Evolutionary conservation across 257 asterid genomes (phyloP).

Genomic region (Nicotiana noctiflora): DNA sequence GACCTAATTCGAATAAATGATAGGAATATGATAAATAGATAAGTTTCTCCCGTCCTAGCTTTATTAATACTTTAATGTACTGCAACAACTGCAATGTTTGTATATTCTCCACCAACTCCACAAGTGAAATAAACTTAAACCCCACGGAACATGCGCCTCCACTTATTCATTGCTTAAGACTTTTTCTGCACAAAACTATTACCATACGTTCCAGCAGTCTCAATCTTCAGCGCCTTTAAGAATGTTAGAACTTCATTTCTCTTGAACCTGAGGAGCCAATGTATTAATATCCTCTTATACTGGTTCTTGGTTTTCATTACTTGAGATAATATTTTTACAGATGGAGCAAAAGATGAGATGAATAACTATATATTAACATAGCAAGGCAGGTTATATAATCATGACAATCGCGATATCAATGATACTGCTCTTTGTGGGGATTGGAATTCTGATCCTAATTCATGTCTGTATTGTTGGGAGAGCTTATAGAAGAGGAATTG

Average conservation of each 20-base stretch:
- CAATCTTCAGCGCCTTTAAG: not conserved
- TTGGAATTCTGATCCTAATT: constrained; percentile 44
- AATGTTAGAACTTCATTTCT: not conserved
- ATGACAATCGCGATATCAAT: constrained; percentile 54
- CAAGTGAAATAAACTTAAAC: constrained; percentile 1
- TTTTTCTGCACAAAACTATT: not conserved
- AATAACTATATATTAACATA: constrained; percentile 13
- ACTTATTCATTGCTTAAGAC: not conserved
- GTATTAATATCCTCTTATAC: not conserved
- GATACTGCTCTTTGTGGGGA: constrained; percentile 42
- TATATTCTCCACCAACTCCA: constrained; percentile 7
- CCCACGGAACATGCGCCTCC: not conserved
- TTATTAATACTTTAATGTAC: constrained; percentile 5
- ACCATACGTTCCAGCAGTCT: not conserved
- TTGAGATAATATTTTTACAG: not conserved
- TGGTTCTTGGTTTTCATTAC: not conserved
- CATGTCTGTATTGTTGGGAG: constrained; percentile 66
- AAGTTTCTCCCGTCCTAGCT: not conserved
- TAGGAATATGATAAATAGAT: constrained; percentile 5
- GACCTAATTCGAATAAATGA: not conserved
- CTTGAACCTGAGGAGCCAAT: not conserved
- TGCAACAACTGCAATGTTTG: not conserved
- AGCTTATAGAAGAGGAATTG: constrained; percentile 29
- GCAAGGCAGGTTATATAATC: constrained; percentile 17
- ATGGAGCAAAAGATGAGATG: constrained; percentile 21